A percentile compares a stretch with the other conserved stretches of the same genome.
These are phyloP conservation scores for Naematelia aurantialba DNA, from an alignment of 768 basidiomycete genomes.

Conservation along the genomic window DNA sequence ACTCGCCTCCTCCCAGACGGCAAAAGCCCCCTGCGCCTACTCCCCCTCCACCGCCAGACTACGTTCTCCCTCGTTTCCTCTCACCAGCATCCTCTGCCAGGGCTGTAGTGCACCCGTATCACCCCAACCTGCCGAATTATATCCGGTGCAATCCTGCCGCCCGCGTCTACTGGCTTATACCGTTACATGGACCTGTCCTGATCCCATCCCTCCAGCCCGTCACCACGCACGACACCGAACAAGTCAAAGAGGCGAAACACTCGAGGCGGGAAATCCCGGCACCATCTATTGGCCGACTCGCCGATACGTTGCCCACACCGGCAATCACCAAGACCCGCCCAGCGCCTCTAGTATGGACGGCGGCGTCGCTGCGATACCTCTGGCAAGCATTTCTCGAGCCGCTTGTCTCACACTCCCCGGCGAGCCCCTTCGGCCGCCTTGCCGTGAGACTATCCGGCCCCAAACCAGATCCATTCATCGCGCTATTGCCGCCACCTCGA, in stretches of 20 bases:
- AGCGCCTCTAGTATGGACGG: constrained; percentile 28
- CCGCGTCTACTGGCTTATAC: constrained; percentile 42
- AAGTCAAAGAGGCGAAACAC: no score
- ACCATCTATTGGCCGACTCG: neutral
- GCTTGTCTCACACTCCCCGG: constrained; percentile 7
- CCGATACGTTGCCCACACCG: neutral
- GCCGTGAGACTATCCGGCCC: constrained; percentile 29
- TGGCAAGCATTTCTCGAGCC: constrained; percentile 19
- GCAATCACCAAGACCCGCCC: constrained; percentile 5
- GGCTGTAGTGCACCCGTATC: constrained; percentile 24
- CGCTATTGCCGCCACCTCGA: constrained; percentile 9
- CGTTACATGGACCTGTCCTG: constrained; percentile 36
- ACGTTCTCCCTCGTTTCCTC: constrained; percentile 5
- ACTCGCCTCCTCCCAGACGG: neutral
- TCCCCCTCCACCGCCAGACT: constrained; percentile 8
- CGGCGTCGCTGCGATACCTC: constrained; percentile 16
- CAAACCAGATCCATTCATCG: constrained; percentile 43
- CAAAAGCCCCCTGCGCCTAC: neutral
- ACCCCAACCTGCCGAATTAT: constrained; percentile 25
- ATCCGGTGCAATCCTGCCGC: constrained; percentile 14
- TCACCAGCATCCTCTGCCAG: neutral
- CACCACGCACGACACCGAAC: no score
- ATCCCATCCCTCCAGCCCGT: no score
- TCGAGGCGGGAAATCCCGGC: no score
- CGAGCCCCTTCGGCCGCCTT: constrained; percentile 17